Evolutionary conservation across 108 stramenopile species (phyloP).

Genomic region (Parietichytrium sp.): DNA sequence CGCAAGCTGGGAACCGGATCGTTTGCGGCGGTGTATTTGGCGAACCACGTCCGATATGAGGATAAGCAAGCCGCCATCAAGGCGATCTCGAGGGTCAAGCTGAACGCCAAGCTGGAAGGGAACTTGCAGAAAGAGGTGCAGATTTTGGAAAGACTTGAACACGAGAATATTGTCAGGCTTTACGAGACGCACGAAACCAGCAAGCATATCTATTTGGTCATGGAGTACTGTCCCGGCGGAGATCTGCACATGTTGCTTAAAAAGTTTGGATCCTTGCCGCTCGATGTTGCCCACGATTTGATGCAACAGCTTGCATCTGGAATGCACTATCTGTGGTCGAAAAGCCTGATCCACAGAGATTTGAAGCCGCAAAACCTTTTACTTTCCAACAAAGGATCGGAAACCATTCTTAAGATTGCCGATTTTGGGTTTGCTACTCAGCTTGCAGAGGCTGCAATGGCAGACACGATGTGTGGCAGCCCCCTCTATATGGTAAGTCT

Average conservation of each 20-base stretch:
- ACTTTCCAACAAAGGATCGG: constrained; percentile 64
- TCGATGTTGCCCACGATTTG: constrained; percentile 75
- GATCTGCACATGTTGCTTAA: constrained; percentile 84
- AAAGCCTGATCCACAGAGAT: constrained; percentile 85
- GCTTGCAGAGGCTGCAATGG: constrained; percentile 79
- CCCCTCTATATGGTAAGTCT: constrained; percentile 98
- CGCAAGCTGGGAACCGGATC: constrained; percentile 13
- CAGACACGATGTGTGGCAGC: constrained; percentile 93
- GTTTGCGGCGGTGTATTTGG: constrained; percentile 6
- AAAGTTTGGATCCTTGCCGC: constrained; percentile 70
- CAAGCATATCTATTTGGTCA: constrained; percentile 81
- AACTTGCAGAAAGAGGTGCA: constrained; percentile 93
- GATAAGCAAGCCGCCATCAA: no score
- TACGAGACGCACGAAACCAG: constrained; percentile 79
- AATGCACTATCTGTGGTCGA: constrained; percentile 78
- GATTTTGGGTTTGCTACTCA: constrained; percentile 98
- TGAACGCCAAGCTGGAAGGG: constrained; percentile 74
- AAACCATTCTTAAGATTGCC: constrained; percentile 76
- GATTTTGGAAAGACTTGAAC: constrained; percentile 82
- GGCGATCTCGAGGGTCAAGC: constrained; percentile 30
- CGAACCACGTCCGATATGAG: no score
- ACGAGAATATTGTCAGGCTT: constrained; percentile 83
- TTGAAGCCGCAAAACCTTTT: constrained; percentile 95
- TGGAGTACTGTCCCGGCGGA: constrained; percentile 94
- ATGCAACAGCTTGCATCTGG: constrained; percentile 85